Percentiles rank a stretch among this genome's conserved stretches.
Evolutionary conservation across 129 eudicot genomes (phyloP).

Genomic region (Helichrysum umbraculigerum): DNA sequence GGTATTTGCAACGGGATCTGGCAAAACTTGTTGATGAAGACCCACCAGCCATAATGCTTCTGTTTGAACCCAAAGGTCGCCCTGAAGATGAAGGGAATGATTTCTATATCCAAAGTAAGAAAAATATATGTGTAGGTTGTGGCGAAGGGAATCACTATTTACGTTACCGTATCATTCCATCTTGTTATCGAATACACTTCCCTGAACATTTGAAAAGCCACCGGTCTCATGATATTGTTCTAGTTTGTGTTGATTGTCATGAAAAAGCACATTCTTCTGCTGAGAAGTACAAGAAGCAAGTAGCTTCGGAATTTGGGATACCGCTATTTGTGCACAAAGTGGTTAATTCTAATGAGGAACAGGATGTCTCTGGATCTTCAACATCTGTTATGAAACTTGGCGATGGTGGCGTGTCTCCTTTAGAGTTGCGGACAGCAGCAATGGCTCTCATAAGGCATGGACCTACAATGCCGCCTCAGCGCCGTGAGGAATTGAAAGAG

Average conservation of each 20-base stretch:
- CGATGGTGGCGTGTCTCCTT: constrained; percentile 83
- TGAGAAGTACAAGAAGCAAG: constrained; percentile 72
- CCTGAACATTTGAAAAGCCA: constrained; percentile 98
- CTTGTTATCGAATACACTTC: constrained; percentile 92
- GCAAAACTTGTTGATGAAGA: constrained; percentile 89
- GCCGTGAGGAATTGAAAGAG: constrained; percentile 78
- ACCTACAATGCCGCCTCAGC: constrained; percentile 77
- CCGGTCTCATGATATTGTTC: constrained; percentile 97
- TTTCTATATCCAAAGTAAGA: constrained; percentile 88
- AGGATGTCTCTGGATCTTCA: constrained; percentile 36
- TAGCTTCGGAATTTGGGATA: constrained; percentile 78
- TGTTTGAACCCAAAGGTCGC: constrained; percentile 97
- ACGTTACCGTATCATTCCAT: constrained; percentile 89
- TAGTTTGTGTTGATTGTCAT: constrained; percentile 96
- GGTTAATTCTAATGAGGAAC: constrained; percentile 48
- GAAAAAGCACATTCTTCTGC: constrained; percentile 96
- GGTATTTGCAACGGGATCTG: constrained; percentile 76
- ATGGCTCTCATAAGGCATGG: constrained; percentile 97
- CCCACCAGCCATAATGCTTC: constrained; percentile 87
- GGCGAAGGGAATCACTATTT: constrained; percentile 94
- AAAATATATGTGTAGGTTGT: constrained; percentile 95
- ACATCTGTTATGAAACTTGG: constrained; percentile 35
- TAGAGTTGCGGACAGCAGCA: constrained; percentile 85
- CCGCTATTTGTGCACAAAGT: constrained; percentile 81
- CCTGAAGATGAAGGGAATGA: constrained; percentile 98